phyloP scores from a whole-genome alignment of 805 yeast species.

The Metschnikowia bowlesiae region DNA sequence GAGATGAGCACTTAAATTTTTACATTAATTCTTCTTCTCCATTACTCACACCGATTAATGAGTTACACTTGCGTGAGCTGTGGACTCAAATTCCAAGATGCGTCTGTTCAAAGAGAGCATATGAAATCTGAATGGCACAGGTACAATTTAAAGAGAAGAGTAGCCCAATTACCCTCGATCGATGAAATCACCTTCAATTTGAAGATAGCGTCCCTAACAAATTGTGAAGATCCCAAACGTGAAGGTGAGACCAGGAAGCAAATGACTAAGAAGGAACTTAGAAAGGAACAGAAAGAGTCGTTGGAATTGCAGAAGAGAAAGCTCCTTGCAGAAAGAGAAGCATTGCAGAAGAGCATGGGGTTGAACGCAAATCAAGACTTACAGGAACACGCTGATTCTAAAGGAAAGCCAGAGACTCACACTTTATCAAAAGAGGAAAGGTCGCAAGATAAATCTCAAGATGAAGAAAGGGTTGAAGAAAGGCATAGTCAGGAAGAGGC shows the following conservation, averaged over 20 bases:
- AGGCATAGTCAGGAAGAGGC: constrained; percentile 36
- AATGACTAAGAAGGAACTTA: constrained; percentile 46
- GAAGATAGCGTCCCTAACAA: constrained; percentile 20
- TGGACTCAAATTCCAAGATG: constrained; percentile 33
- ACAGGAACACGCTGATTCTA: neutral
- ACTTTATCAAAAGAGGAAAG: neutral
- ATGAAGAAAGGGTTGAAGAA: neutral
- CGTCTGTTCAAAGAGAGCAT: constrained; percentile 37
- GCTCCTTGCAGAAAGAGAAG: constrained; percentile 29
- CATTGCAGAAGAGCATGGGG: constrained; percentile 12
- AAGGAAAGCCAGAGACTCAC: neutral
- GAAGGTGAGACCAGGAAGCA: constrained; percentile 18
- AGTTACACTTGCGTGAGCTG: constrained; percentile 35
- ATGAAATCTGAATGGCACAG: constrained; percentile 47
- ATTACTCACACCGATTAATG: constrained; percentile 3
- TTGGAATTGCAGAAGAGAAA: constrained; percentile 45
- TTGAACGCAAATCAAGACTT: constrained; percentile 1
- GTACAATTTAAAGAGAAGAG: constrained; percentile 41
- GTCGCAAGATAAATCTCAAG: neutral
- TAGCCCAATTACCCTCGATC: constrained; percentile 30
- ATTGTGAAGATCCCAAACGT: constrained; percentile 19
- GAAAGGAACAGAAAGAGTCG: constrained; percentile 48
- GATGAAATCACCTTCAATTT: constrained; percentile 21
- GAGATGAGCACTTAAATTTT: constrained; percentile 3
- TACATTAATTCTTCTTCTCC: neutral